Base-by-base conservation (phyloP, 2,329 filamentous ascomycete genomes). In the Cytospora leucostoma region DNA sequence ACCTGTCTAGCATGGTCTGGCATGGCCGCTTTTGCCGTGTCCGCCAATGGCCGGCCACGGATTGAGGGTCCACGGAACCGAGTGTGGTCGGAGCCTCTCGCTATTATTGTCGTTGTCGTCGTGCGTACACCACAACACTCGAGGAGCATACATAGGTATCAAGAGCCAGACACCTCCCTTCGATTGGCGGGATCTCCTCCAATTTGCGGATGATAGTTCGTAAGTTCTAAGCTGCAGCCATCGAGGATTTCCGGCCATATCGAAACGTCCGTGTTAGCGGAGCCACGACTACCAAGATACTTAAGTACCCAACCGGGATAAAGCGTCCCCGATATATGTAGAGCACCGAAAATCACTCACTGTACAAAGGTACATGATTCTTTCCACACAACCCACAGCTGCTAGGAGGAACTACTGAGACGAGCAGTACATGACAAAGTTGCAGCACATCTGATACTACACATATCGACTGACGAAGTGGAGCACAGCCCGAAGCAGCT, bases 21-120 rank as follows among this genome's bases (percentile, higher is more conserved):
- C 51, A n/a, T 37, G 17, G 50, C 63, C 63, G 59, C 47, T 19
- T 44, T 59, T 62, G 55, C 55, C 63, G 63, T 47, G 37, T 4
- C 40, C 35, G 47, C 63, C 63, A 59, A 64, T 64, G 59, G 37
- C 19, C 2, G 55, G 44, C 15, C 35, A 53, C 2, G 61, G 12
- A 38, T 50, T n/a, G 32, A 54, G 50, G 56, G 61, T 33, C 49
- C 51, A 19, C 32, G 58, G 58, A 34, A 7, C 17, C 17, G 17
- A 44, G 13, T 17, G 40, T 44, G 40, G n/a, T 19, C 44, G 8
- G 40, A 21, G 2, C n/a, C 44, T 19, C 38, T 61, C 59, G 59
- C 59, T 61, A 47, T 53, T 55, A 61, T 61, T 61, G 59, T 61
- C 59, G 59, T 27, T 27, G 27, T 27, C 27, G 27, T 27, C 4